A percentile compares a stretch with the other conserved stretches of the same genome.
Evolutionary conservation across 192 early-diverging fungal genomes (phyloP).

Genomic region (Coemansia sp.): DNA sequence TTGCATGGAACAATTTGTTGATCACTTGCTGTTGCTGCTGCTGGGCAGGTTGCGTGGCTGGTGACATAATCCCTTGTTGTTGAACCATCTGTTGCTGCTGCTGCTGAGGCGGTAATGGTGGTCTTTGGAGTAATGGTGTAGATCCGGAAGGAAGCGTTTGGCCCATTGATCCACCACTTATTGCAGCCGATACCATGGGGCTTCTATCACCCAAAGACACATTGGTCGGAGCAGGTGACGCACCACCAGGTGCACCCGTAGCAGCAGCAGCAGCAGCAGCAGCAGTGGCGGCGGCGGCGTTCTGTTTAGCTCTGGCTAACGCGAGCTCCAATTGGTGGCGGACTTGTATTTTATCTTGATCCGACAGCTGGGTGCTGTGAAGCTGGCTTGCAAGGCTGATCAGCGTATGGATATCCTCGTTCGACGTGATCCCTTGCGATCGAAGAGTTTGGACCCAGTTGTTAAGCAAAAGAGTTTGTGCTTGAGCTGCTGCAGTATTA

Average conservation of each 20-base stretch:
- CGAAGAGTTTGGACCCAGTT: slow-evolving; percentile 3
- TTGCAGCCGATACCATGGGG: neutral
- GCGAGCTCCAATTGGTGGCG: slow-evolving; percentile 4
- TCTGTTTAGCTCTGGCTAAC: slow-evolving; percentile 10
- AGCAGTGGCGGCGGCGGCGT: neutral
- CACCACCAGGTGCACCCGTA: neutral
- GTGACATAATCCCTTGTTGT: slow-evolving; percentile 12
- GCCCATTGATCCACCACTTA: neutral
- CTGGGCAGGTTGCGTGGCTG: slow-evolving; percentile 21
- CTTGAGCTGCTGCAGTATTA: neutral
- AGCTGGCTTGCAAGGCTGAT: slow-evolving; percentile 6
- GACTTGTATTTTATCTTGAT: slow-evolving; percentile 8
- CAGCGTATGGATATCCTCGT: slow-evolving; percentile 7
- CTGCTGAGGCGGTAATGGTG: slow-evolving; percentile 6
- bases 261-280: neutral
- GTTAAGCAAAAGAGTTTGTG: neutral
- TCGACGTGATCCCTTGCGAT: slow-evolving; percentile 16
- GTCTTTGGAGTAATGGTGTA: slow-evolving; percentile 1
- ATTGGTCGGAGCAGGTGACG: neutral
- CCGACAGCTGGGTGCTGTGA: slow-evolving; percentile 10
- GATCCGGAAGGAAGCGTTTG: neutral
- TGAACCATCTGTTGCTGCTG: slow-evolving; percentile 9
- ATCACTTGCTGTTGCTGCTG: neutral
- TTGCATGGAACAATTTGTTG: slow-evolving; percentile 18
- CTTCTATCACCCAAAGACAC: neutral